Base-by-base conservation (phyloP, 768 basidiomycete species). In the Roridomyces roridus region DNA sequence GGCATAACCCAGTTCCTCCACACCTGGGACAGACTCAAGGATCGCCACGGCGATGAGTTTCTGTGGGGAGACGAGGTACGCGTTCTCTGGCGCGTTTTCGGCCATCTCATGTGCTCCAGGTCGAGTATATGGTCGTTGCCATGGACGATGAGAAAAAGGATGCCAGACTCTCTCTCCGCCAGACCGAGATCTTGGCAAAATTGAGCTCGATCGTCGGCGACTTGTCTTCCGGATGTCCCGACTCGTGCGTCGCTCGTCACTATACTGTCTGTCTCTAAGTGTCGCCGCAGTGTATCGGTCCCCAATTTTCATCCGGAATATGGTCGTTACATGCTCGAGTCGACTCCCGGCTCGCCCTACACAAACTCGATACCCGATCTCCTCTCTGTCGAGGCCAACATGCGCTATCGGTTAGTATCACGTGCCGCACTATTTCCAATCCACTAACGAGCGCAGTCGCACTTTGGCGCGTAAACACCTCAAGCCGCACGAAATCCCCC, bases 281-380 rank as follows among this genome's bases (percentile, higher is more conserved):
- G 44, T 8, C 45, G 45, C 51, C 34, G 26, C 57, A 94, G 90
- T 34, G 76, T 86, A 40, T 79, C 86, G 3, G 84, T 94, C 23
- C 97, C 97, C 2, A 91, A 88, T 12, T 98, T 96, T 68, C 97
- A 98, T 69, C 96, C 96, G 17, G 97, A 99, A 73, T 99, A 98
- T 76, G 97, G 97, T 36, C 85, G 96, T 35, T 98, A 92, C 77
- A 99, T 99, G 97, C 82, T 99, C 48, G 97, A 99, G 71, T 94
- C 94, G 3, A 99, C 96, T 0, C 97, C 97, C 0, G 97, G 97
- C 3, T 86, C 88, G 45, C 97, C 97, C 2, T 98, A 98, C 75
- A 90, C 92, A 6, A 94, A 93, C 10, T 88, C 85, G 15, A 85
- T 98, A 36, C 80, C 81, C 23, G 94, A 96, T 71, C 81, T 98